These are phyloP conservation scores for Cyclotella atomus DNA, from an alignment of 108 stramenopile genomes.

Conservation along the genomic window DNA sequence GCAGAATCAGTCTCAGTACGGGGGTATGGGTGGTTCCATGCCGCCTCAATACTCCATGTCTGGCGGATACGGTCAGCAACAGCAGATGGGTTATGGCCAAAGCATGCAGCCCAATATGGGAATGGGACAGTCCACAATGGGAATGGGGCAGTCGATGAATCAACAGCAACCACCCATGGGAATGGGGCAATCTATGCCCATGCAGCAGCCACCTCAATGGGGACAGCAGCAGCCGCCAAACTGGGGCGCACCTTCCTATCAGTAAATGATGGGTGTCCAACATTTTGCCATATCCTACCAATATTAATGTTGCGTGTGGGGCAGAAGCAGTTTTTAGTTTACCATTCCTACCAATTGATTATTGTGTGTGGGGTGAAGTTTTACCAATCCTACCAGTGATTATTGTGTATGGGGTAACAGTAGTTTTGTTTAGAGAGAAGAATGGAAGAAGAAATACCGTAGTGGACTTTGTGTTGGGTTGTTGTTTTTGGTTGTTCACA, in stretches of 20 bases:
- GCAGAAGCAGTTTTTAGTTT: background rate
- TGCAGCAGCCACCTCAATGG: constrained; percentile 37
- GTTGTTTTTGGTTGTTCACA: background rate
- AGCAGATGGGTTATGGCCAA: constrained; percentile 54
- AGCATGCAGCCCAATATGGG: constrained; percentile 33
- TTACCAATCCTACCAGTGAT: constrained; percentile 5
- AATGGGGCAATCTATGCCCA: no score
- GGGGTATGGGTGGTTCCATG: constrained; percentile 22
- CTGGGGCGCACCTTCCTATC: constrained; percentile 43
- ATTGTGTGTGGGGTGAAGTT: constrained; percentile 1
- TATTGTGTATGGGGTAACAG: constrained; percentile 9
- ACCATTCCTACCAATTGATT: constrained; percentile 1
- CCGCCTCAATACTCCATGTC: constrained; percentile 40
- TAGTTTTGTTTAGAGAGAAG: background rate
- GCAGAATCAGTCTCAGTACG: constrained; percentile 39
- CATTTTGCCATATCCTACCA: background rate
- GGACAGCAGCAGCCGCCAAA: constrained; percentile 17
- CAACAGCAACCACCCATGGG: constrained; percentile 53
- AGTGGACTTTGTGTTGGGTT: background rate
- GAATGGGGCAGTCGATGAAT: constrained; percentile 36
- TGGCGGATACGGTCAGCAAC: constrained; percentile 44
- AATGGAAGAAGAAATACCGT: background rate
- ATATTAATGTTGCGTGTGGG: background rate
- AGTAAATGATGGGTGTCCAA: constrained; percentile 5
- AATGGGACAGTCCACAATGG: constrained; percentile 39